Base-by-base conservation (phyloP, 2,329 filamentous ascomycete species). In the Cladosporium sphaerospermum region DNA sequence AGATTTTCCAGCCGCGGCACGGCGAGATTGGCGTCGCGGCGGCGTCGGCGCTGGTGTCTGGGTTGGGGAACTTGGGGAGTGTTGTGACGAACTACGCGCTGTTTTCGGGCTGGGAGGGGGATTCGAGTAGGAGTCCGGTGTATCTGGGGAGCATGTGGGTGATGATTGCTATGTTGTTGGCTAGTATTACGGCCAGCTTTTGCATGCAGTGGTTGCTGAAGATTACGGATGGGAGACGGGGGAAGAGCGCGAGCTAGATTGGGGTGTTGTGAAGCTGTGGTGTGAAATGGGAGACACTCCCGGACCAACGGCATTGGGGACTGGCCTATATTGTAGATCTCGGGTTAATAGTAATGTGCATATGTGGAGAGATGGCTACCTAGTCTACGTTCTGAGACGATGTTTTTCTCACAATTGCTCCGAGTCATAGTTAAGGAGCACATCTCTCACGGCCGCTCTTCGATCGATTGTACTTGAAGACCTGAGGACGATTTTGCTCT, bases 11-110 rank as follows among this genome's bases (percentile, higher is more conserved):
- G 72, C 80, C 81, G 32, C 85, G 90, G 10, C 90, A 96, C 65
- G 89, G 90, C 44, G 90, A 96, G 70, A 88, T 96, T 18, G 90
- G 90, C 52, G 89, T 96, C 6, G 90, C 90, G 3, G 86, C 90
- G 11, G 89, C 90, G 0, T 83, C 86, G 1, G 90, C 90, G 2
- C 77, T 96, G 9, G 90, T 96, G 1, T 93, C 88, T 0, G 90
- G 90, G 1, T 76, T 95, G 37, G 90, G 90, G 0, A 96, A 96
- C 64, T 75, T 95, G 14, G 90, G 90, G 31, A 90, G 85, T 63
- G 87, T 96, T 55, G 79, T 88, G 52, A 95, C 89, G 2, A 95
- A 90, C 0, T 96, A 95, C 66, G 90, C 90, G 10, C 73, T 96
- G 45, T 96, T 95, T 69, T 85, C 85, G 0, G 90, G 90, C 31